These are phyloP conservation scores for Cinnamomum micranthum DNA, from an alignment of 164 flowering plant species.

Conservation along the genomic window DNA sequence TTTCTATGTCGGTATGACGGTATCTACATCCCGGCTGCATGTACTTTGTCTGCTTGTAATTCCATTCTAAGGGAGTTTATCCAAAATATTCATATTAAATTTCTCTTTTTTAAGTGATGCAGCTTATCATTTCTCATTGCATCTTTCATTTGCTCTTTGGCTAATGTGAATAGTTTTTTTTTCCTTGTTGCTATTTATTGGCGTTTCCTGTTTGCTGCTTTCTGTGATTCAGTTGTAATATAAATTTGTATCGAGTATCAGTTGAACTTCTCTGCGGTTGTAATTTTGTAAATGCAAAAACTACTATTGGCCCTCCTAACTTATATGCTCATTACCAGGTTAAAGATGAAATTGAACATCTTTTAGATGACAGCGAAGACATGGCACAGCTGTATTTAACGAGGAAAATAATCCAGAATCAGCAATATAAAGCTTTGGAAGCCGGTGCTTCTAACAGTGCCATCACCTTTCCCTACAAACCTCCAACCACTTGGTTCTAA, in stretches of 20 bases:
- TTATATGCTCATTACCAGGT: slow-evolving; percentile 40
- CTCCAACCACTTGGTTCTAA: slow-evolving; percentile 46
- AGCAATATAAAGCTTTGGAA: slow-evolving; percentile 57
- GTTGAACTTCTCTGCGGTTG: too few relatives aligned
- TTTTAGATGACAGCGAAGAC: slow-evolving; percentile 89
- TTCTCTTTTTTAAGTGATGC: too few relatives aligned
- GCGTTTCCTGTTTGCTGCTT: slow-evolving; percentile 1
- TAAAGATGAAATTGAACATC: slow-evolving; percentile 93
- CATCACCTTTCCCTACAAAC: slow-evolving; percentile 25
- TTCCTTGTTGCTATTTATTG: background rate
- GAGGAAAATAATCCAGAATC: slow-evolving; percentile 76
- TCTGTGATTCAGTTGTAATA: background rate
- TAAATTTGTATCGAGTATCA: background rate
- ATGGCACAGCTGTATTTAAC: slow-evolving; percentile 89
- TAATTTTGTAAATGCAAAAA: too few relatives aligned
- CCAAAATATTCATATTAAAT: too few relatives aligned
- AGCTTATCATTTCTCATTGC: too few relatives aligned
- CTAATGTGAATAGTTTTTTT: background rate
- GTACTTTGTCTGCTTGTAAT: too few relatives aligned
- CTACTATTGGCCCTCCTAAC: background rate
- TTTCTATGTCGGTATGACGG: too few relatives aligned
- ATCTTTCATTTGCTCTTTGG: too few relatives aligned
- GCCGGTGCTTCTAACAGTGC: slow-evolving; percentile 44
- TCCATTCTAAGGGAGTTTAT: too few relatives aligned
- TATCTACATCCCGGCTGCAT: too few relatives aligned